Percentiles rank a stretch among this genome's conserved stretches.
These are phyloP conservation scores for Ambrosia trifida DNA, from an alignment of 129 eudicot species.

Conservation along the genomic window DNA sequence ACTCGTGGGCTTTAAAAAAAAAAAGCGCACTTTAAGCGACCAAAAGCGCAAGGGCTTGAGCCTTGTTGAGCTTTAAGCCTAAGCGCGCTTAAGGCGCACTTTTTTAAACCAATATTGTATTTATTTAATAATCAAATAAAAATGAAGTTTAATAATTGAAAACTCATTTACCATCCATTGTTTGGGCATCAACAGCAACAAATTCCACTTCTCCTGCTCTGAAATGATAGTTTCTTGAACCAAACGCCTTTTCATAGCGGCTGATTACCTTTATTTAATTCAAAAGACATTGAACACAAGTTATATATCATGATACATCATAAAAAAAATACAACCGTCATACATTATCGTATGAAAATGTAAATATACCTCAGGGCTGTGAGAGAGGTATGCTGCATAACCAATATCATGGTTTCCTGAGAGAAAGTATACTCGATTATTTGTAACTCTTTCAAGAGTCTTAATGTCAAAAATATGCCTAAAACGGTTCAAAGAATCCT, in stretches of 20 bases:
- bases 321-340: neutral
- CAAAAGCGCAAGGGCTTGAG: too few relatives aligned
- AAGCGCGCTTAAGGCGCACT: too few relatives aligned
- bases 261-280: conserved; percentile 53
- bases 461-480: conserved; percentile 77
- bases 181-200: conserved; percentile 86
- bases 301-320: neutral
- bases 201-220: conserved; percentile 81
- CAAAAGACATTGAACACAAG: conserved; percentile 10
- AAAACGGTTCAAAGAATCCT: conserved; percentile 83
- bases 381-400: conserved; percentile 62
- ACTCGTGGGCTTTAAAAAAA: too few relatives aligned
- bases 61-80: too few relatives aligned
- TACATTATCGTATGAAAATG: conserved; percentile 5
- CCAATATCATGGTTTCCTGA: conserved; percentile 97
- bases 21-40: too few relatives aligned
- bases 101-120: too few relatives aligned
- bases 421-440: conserved; percentile 57
- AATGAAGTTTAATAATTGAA: conserved; percentile 2
- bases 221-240: conserved; percentile 66
- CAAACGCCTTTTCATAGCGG: conserved; percentile 79
- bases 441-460: conserved; percentile 45
- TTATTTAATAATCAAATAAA: neutral
- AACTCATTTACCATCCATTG: conserved; percentile 73
- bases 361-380: conserved; percentile 62